Evolutionary conservation across 1,284 basidiomycete genomes (phyloP), one percentile per base, ranked within the genome.

Genomic region (Pulchroboletus neoregius): DNA sequence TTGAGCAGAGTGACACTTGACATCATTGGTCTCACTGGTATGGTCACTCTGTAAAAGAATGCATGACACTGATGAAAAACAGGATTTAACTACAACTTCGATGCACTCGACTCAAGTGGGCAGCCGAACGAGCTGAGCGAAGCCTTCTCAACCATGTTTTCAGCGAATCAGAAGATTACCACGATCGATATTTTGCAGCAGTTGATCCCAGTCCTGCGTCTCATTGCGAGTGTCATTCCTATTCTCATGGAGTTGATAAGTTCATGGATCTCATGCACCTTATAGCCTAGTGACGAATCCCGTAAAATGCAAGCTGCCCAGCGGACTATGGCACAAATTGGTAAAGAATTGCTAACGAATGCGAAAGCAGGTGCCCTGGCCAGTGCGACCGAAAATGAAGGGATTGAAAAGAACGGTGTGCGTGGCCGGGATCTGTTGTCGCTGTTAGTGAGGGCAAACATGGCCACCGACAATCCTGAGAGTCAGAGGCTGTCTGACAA

Each of bases 1-100:
- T 63, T 87, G 8, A 77, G 70, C 36, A 73, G 73, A 46, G 70
- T 73, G 50, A 84, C 84, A 0, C 67, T 87, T 32, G 84, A 88
- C 54, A 70, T 86, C 22, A 87, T 89, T 43, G 84, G 84, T 7
- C 66, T 78, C 9, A 82, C 84, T 22, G 84, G 83, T 75, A 49
- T 57, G 62, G 9, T 33, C 8, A 8, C 16, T 33, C 8, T 33
- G 8, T 9, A n/a, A 30, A 16, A 5, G 8, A 33, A 9, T 33
- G 1, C 4, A 33, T 15, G 5, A 15, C 30, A 6, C 13, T 31
- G 30, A 31, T 31, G 13, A 16, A 16, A 33, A 10, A 9, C 4
- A 36, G 34, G 34, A 23, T 36, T 36, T 8, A 36, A 36, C 34
- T 36, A 36, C 34, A 23, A 77, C 8, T 87, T 91, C 60, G 65